These are phyloP conservation scores for Cystofilobasidium capitatum DNA, from an alignment of 768 basidiomycete genomes.

Conservation along the genomic window DNA sequence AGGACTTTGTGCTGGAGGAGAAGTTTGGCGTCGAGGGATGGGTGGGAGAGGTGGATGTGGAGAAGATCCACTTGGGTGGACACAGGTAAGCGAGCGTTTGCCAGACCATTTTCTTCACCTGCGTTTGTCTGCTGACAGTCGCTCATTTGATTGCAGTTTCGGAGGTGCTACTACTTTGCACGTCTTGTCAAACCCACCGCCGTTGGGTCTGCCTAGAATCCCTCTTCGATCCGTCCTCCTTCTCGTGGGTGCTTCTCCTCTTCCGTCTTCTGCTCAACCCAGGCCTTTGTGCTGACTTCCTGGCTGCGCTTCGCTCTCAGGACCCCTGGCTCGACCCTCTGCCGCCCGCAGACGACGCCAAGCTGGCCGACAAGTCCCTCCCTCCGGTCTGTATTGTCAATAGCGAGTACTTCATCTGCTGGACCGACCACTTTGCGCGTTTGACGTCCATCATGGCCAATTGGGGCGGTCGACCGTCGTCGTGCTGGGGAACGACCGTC, in stretches of 20 bases:
- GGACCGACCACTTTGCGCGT: slow-evolving; percentile 62
- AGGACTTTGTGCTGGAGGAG: slow-evolving; percentile 10
- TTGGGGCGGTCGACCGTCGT: slow-evolving; percentile 43
- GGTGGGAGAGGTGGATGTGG: slow-evolving; percentile 33
- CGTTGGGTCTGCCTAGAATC: neutral
- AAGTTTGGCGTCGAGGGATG: slow-evolving; percentile 19
- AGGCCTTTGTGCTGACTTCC: too few species aligned
- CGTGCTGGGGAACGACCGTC: neutral
- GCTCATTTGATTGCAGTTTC: neutral
- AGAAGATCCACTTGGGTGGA: slow-evolving; percentile 45
- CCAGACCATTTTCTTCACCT: neutral
- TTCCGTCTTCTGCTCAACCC: slow-evolving; percentile 38
- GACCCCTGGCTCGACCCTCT: slow-evolving; percentile 22
- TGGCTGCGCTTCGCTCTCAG: too few species aligned
- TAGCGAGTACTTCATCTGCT: slow-evolving; percentile 66
- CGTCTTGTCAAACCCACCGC: slow-evolving; percentile 17
- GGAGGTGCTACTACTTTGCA: slow-evolving; percentile 15
- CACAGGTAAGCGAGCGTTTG: slow-evolving; percentile 35
- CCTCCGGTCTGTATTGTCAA: slow-evolving; percentile 57
- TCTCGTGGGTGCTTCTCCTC: slow-evolving; percentile 29
- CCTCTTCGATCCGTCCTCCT: slow-evolving; percentile 20
- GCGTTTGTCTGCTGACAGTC: neutral
- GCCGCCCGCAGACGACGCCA: slow-evolving; percentile 10
- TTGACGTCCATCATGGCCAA: slow-evolving; percentile 48
- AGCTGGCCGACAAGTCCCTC: slow-evolving; percentile 27